Evolutionary conservation across 495 filamentous ascomycete species (phyloP).

Genomic region (Penicillium daleae): DNA sequence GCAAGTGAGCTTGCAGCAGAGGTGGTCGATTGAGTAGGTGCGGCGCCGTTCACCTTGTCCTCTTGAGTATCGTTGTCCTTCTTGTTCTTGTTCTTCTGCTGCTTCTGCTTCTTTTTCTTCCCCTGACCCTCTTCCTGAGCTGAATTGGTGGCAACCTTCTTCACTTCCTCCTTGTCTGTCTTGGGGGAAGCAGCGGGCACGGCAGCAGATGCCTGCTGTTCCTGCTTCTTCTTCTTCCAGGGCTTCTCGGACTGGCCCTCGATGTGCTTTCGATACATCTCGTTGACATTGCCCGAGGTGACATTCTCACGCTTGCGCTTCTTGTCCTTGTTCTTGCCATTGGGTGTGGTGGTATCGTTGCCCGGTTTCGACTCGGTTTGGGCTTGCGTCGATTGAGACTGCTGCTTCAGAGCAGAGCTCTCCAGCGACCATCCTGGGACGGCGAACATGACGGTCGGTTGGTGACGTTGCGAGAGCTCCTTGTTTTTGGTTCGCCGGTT

Average conservation of each 20-base stretch:
- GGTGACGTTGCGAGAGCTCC: background rate
- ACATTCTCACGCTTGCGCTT: slow-evolving; percentile 65
- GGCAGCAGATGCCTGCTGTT: slow-evolving; percentile 25
- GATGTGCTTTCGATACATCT: slow-evolving; percentile 77
- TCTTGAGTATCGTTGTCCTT: slow-evolving; percentile 38
- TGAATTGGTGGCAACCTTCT: slow-evolving; percentile 26
- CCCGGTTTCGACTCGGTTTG: slow-evolving; percentile 30
- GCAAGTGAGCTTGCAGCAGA: slow-evolving; percentile 32
- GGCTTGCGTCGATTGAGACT: slow-evolving; percentile 53
- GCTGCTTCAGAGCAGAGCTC: slow-evolving; percentile 67
- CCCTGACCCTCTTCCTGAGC: slow-evolving; percentile 29
- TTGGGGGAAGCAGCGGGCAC: slow-evolving; percentile 28
- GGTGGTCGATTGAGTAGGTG: slow-evolving; percentile 24
- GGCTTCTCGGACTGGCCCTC: slow-evolving; percentile 59
- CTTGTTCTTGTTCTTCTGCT: slow-evolving; percentile 46
- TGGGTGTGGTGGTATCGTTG: slow-evolving; percentile 34
- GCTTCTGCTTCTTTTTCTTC: slow-evolving; percentile 39
- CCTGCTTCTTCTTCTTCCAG: slow-evolving; percentile 50
- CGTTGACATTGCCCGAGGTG: slow-evolving; percentile 70
- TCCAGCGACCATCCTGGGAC: slow-evolving; percentile 89
- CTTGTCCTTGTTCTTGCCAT: slow-evolving; percentile 45
- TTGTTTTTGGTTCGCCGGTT: background rate
- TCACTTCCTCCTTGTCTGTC: slow-evolving; percentile 28
- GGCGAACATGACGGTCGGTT: slow-evolving; percentile 72
- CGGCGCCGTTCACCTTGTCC: slow-evolving; percentile 20